Conservation (phyloP, 768 basidiomycete genomes). For the Hypsizygus marmoreus region DNA sequence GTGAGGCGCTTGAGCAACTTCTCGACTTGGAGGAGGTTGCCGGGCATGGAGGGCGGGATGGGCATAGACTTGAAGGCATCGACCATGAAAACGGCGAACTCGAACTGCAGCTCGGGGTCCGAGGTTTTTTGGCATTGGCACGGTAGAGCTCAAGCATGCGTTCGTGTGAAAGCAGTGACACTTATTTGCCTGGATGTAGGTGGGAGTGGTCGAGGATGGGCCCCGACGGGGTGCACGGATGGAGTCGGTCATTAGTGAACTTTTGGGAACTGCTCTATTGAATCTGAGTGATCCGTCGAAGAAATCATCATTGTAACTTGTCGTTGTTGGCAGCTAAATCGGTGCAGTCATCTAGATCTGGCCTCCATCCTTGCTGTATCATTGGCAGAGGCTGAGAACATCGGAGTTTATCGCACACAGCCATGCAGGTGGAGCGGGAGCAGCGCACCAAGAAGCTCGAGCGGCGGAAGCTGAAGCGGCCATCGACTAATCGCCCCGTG, state of each 20-base stretch:
- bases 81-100: conserved; percentile 98
- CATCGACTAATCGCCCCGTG: no score
- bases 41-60: conserved; percentile 67
- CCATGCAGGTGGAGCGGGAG: no score
- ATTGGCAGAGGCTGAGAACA: conserved; percentile 2
- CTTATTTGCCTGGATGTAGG: conserved; percentile 89
- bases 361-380: conserved; percentile 10
- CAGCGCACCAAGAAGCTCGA: no score
- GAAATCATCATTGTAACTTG: conserved; percentile 24
- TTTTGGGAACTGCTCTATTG: conserved; percentile 23
- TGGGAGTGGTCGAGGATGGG: conserved; percentile 90
- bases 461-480: no score
- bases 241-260: conserved; percentile 53
- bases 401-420: no score
- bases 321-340: conserved; percentile 20
- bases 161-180: conserved; percentile 91
- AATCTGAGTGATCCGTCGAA: conserved; percentile 20
- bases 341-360: conserved; percentile 17
- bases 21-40: conserved; percentile 80
- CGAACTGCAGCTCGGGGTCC: conserved; percentile 96
- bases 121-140: conserved; percentile 96
- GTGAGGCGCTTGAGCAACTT: conserved; percentile 89
- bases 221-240: conserved; percentile 60
- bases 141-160: conserved; percentile 97
- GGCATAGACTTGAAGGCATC: conserved; percentile 92